Evolutionary conservation across 1,139 yeast species (phyloP), one percentile per base, ranked within the genome.

Genomic region (Nakaseomyces bracarensis): DNA sequence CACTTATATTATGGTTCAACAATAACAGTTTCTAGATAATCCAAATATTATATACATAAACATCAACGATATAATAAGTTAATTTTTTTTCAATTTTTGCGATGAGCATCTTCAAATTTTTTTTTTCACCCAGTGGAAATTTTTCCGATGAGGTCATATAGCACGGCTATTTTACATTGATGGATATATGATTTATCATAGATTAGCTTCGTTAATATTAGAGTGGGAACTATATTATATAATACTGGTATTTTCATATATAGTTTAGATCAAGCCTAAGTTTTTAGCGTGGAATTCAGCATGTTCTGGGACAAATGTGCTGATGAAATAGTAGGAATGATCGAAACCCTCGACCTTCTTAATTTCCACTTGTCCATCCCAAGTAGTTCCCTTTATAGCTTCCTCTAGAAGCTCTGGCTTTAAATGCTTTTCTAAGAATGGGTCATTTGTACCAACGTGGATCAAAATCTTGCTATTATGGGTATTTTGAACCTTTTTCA

Each of bases 291-390:
- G 97, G 61, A 80, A 91, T 49, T 74, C 76, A 36, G 95, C 87
- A 60, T 91, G 97, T 38, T 80, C 86, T 46, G 76, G 82, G 19
- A 82, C 84, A 62, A 87, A 89, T 0, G 86, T 65, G 45, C 93
- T 74, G 47, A 91, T 74, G 62, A 87, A 91, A 63, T 75, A 91
- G 67, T 89, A 91, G 41, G 89, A 81, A 59, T 91, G 98, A 58
- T 91, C 96, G 58, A 80, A 89, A 2, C 91, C 96, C 3, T 83
- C 89, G 22, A 76, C 95, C 38, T 77, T 60, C 29, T 77, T 67
- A 45, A 85, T 63, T 37, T 74, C 69, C 46, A 89, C 70, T 43
- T 75, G 71, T 3, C 79, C 83, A 45, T 75, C 75, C 65, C 80
- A 80, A 9, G 65, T 62, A 1, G 82, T 67, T n/a, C 66, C 66